Conservation (phyloP, 805 yeast genomes). For the Lachancea lanzarotensis region DNA sequence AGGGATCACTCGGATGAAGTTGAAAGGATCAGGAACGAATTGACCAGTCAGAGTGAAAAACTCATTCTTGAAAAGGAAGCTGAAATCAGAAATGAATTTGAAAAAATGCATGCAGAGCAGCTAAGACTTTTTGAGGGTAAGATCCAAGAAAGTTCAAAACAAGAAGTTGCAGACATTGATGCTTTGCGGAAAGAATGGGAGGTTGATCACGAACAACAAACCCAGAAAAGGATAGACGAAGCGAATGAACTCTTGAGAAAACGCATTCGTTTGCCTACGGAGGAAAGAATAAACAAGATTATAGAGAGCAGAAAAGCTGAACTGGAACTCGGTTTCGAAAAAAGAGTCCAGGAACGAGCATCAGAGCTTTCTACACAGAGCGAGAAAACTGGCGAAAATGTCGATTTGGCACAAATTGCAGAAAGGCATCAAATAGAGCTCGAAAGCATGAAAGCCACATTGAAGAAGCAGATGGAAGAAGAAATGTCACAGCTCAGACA, state of each 20-base stretch:
- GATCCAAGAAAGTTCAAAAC: slow-evolving; percentile 18
- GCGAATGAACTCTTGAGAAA: slow-evolving; percentile 43
- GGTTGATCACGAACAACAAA: slow-evolving; percentile 30
- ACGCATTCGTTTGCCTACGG: slow-evolving; percentile 41
- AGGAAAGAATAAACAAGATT: slow-evolving; percentile 53
- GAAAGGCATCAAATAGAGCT: slow-evolving; percentile 15
- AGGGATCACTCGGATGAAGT: not conserved
- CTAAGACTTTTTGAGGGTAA: slow-evolving; percentile 18
- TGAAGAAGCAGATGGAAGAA: slow-evolving; percentile 16
- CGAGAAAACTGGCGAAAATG: not conserved
- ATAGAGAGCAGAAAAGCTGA: slow-evolving; percentile 37
- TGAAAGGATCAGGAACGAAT: not conserved
- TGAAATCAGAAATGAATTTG: slow-evolving; percentile 15
- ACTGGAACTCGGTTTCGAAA: slow-evolving; percentile 21
- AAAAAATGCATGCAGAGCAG: slow-evolving; percentile 23
- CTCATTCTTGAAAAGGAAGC: slow-evolving; percentile 23
- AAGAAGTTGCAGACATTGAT: slow-evolving; percentile 14
- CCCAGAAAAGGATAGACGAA: slow-evolving; percentile 31
- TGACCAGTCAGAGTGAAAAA: not conserved
- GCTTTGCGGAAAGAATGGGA: slow-evolving; percentile 33
- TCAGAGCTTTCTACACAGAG: slow-evolving; percentile 4
- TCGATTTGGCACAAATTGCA: slow-evolving; percentile 5
- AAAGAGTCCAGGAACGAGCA: slow-evolving; percentile 15
- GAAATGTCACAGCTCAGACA: slow-evolving; percentile 16
- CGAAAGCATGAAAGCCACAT: slow-evolving; percentile 19